Base-by-base conservation (phyloP, 2,329 filamentous ascomycete species). In the Apiospora hydei region DNA sequence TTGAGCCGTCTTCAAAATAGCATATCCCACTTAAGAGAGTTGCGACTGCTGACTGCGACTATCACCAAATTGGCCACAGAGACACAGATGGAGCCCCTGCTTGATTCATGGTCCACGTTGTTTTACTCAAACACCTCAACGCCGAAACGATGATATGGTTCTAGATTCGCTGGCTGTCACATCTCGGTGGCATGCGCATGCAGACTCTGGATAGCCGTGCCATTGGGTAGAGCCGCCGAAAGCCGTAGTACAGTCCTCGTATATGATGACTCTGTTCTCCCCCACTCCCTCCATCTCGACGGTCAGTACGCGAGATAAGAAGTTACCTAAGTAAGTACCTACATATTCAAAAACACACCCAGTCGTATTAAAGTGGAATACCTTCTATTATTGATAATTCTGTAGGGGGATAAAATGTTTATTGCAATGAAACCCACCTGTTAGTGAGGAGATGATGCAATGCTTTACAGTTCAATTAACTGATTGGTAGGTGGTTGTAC, bases 41-140 rank as follows among this genome's bases (percentile, higher is more conserved):
- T 38, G 18, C 57, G 34, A 64, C 21, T 38, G 18, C 21, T 30
- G 34, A 38, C 21, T 38, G 18, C 21, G 18, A 64, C 57, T 64
- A 64, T 41, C 57, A 64, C 57, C 57, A 64, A 41, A 14, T 18
- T 41, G 57, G 57, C 24, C 30, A 41, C 30, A 41, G 30, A 24
- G 34, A 64, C 18, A 24, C 57, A 64, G 30, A 64, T 64, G 57
- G 57, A 64, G 57, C 57, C 57, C 57, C 57, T 64, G 41, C 57
- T 41, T n/a, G 57, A 64, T 64, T 64, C 57, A 64, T 64, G 57
- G 21, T 14, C 30, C 57, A 64, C 30, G 57, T 41, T 41, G 41
- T 41, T 21, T 41, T 64, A 41, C 34, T 64, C 57, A 41, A 13
- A 41, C 30, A 7, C 53, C 18, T 21, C 7, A 10, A 26, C 7